phyloP scores from a whole-genome alignment of 1,284 basidiomycete species.

The Apiotrichum sp. region DNA sequence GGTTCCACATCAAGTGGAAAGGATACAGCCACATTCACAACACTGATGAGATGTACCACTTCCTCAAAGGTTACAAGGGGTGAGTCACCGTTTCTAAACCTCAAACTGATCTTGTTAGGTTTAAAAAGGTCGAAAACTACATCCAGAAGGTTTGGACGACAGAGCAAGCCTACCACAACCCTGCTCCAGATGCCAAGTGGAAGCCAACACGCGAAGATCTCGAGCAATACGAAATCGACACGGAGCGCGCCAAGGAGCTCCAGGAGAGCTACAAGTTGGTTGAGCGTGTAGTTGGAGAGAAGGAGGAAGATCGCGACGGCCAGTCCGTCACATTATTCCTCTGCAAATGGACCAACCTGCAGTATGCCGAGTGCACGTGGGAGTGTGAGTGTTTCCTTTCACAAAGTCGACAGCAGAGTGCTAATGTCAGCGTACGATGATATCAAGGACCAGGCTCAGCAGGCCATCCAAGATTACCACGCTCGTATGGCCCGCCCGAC shows the following conservation, averaged over 20 bases:
- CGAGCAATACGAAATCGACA: constrained; percentile 81
- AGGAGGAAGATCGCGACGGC: constrained; percentile 59
- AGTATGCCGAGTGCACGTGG: constrained; percentile 97
- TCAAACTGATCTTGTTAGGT: constrained; percentile 60
- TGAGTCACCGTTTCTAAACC: constrained; percentile 35
- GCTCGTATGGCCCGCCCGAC: constrained; percentile 68
- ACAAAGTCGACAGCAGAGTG: neutral
- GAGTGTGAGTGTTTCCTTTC: constrained; percentile 55
- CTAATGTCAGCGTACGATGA: constrained; percentile 54
- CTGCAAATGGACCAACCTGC: constrained; percentile 92
- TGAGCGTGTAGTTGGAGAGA: constrained; percentile 82
- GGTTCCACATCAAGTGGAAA: constrained; percentile 95
- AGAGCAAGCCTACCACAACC: constrained; percentile 63
- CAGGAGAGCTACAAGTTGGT: constrained; percentile 86
- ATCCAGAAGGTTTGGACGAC: constrained; percentile 70
- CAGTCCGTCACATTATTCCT: constrained; percentile 69
- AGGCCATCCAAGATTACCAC: constrained; percentile 75
- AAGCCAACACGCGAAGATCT: constrained; percentile 78
- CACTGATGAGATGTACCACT: constrained; percentile 94
- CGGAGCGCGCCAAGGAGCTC: constrained; percentile 82
- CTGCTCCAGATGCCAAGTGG: constrained; percentile 49
- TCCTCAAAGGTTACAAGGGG: constrained; percentile 64
- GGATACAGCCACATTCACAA: constrained; percentile 90
- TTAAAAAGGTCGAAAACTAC: constrained; percentile 98
- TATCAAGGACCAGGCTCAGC: constrained; percentile 56